A percentile compares a stretch with the other conserved stretches of the same genome.
Evolutionary conservation across 345 rosid genomes (phyloP).

Genomic region (Lumnitzera racemosa): DNA sequence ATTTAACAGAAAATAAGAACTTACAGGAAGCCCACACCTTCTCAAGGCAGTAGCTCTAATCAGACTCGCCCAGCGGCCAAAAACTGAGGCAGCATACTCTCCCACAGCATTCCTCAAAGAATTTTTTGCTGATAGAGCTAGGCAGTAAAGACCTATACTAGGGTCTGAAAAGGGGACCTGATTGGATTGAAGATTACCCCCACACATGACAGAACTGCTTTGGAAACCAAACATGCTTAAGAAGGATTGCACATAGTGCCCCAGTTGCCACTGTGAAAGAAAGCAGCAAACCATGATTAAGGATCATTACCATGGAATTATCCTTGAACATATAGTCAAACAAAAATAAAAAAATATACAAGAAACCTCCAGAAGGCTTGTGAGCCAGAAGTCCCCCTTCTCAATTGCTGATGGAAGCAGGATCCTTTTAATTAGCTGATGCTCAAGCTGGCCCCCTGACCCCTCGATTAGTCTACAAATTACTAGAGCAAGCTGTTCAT

Average conservation of each 20-base stretch:
- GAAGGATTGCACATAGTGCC: slow-evolving; percentile 59
- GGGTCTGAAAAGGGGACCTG: slow-evolving; percentile 73
- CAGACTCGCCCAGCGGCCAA: slow-evolving; percentile 76
- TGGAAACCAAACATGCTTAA: slow-evolving; percentile 54
- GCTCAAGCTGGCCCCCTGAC: slow-evolving; percentile 62
- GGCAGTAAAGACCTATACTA: slow-evolving; percentile 63
- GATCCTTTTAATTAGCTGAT: slow-evolving; percentile 48
- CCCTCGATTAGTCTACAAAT: slow-evolving; percentile 86
- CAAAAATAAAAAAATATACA: slow-evolving; percentile 18
- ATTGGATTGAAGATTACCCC: slow-evolving; percentile 41
- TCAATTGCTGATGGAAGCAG: slow-evolving; percentile 70
- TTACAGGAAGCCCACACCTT: slow-evolving; percentile 90
- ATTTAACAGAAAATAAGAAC: slow-evolving; percentile 16
- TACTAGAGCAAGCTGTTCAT: slow-evolving; percentile 89
- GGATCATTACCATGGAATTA: neutral
- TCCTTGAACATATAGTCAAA: slow-evolving; percentile 9
- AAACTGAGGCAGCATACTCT: slow-evolving; percentile 51
- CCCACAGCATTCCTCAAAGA: slow-evolving; percentile 61
- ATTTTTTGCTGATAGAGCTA: slow-evolving; percentile 44
- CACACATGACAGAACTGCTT: slow-evolving; percentile 22
- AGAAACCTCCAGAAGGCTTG: slow-evolving; percentile 74
- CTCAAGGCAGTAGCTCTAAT: slow-evolving; percentile 68
- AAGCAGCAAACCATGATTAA: neutral
- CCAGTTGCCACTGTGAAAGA: slow-evolving; percentile 81
- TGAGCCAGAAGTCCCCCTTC: slow-evolving; percentile 76